phyloP scores from a whole-genome alignment of 2,329 filamentous ascomycete genomes.

The Neoscytalidium dimidiatum region DNA sequence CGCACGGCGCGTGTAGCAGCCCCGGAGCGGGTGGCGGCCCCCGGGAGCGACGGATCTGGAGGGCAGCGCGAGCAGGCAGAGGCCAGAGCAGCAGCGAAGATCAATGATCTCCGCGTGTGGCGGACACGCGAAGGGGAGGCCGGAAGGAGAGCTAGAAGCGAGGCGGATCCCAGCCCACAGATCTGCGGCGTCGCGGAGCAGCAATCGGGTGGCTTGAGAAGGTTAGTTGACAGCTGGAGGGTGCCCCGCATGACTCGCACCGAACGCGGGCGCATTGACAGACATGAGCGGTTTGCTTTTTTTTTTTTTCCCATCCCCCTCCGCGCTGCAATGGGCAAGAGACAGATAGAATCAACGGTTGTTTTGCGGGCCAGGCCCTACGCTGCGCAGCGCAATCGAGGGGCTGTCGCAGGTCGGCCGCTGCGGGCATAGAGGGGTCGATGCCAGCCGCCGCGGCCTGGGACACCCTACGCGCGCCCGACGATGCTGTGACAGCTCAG shows the following conservation, averaged over 20 bases:
- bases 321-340: background rate
- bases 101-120: constrained; percentile 14
- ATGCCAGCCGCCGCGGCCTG: constrained; percentile 7
- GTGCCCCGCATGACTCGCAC: constrained; percentile 15
- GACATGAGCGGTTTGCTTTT: constrained; percentile 4
- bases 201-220: constrained; percentile 14
- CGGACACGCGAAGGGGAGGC: constrained; percentile 13
- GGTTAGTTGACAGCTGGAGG: constrained; percentile 7
- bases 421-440: background rate
- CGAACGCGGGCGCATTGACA: background rate
- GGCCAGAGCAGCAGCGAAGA: background rate
- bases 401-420: background rate
- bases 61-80: background rate
- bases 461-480: background rate
- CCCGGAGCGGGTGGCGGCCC: background rate
- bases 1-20: background rate
- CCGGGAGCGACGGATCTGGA: background rate
- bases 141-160: constrained; percentile 1
- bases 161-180: constrained; percentile 3
- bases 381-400: background rate
- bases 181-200: constrained; percentile 8
- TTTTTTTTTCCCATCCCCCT: too few relatives aligned
- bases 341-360: background rate
- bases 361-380: background rate
- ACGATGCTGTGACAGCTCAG: constrained; percentile 11